Conservation (phyloP, 148 eudicot genomes). For the Drosera capensis region DNA sequence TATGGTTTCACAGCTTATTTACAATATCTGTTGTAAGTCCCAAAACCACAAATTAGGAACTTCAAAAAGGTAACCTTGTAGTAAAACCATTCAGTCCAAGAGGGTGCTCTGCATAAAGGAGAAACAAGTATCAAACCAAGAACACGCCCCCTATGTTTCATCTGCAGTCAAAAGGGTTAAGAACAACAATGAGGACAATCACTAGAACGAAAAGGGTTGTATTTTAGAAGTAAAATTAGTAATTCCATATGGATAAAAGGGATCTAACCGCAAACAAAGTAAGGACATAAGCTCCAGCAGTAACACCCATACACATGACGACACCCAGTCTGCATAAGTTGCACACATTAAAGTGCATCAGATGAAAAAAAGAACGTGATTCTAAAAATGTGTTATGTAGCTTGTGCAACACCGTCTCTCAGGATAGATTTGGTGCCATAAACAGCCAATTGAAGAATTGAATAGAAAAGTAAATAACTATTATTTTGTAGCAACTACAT, state of each 20-base stretch:
- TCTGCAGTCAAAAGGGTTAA: conserved; percentile 25
- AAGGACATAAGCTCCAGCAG: conserved; percentile 87
- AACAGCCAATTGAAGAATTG: too few relatives aligned
- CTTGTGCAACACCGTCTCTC: not conserved
- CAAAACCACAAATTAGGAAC: too few relatives aligned
- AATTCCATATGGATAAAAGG: not conserved
- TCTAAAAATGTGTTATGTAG: not conserved
- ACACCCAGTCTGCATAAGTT: conserved; percentile 47
- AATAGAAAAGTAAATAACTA: too few relatives aligned
- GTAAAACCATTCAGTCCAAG: conserved; percentile 95
- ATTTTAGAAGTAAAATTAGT: not conserved
- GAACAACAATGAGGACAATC: conserved; percentile 7
- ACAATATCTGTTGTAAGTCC: conserved; percentile 3
- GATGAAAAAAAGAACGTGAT: not conserved
- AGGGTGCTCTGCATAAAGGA: conserved; percentile 89
- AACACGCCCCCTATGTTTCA: conserved; percentile 58
- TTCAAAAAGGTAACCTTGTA: conserved; percentile 51
- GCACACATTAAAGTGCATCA: not conserved
- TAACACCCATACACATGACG: conserved; percentile 92
- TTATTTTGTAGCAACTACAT: not conserved
- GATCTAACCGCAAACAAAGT: conserved; percentile 83
- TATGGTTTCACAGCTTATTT: conserved; percentile 5
- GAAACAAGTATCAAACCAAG: conserved; percentile 89
- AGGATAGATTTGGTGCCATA: too few relatives aligned
- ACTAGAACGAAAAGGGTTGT: not conserved